These are phyloP conservation scores for Fusarium tupiense DNA, from an alignment of 2,329 filamentous ascomycete genomes.

Conservation along the genomic window DNA sequence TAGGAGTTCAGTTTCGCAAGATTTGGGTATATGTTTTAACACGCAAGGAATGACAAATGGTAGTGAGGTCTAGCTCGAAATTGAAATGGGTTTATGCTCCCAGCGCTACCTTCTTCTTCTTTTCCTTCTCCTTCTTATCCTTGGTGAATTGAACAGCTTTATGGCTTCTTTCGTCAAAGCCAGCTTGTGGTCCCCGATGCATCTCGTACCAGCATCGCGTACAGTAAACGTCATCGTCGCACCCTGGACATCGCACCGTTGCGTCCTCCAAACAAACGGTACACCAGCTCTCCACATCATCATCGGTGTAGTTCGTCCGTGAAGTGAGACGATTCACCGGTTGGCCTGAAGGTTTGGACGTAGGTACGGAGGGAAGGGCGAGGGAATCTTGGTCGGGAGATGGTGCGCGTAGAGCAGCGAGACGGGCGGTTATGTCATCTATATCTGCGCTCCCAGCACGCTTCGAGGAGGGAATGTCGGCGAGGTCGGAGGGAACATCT, in stretches of 20 bases:
- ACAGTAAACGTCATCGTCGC: slow-evolving; percentile 79
- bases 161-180: slow-evolving; percentile 76
- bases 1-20: slow-evolving; percentile 16
- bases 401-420: slow-evolving; percentile 60
- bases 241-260: slow-evolving; percentile 76
- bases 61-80: slow-evolving; percentile 22
- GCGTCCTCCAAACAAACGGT: slow-evolving; percentile 85
- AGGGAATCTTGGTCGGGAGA: slow-evolving; percentile 45
- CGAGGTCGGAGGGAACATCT: slow-evolving; percentile 56
- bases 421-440: slow-evolving; percentile 60
- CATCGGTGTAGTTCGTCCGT: slow-evolving; percentile 66
- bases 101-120: slow-evolving; percentile 50
- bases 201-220: slow-evolving; percentile 83
- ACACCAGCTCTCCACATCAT: slow-evolving; percentile 81
- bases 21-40: slow-evolving; percentile 27
- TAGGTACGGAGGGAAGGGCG: slow-evolving; percentile 61
- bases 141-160: slow-evolving; percentile 68
- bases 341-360: slow-evolving; percentile 57
- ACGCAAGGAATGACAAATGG: neutral
- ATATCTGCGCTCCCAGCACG: slow-evolving; percentile 43
- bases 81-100: slow-evolving; percentile 46
- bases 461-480: slow-evolving; percentile 47
- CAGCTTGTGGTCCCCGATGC: slow-evolving; percentile 74
- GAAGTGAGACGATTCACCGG: slow-evolving; percentile 52
- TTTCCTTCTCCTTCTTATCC: slow-evolving; percentile 47